Conservation (phyloP, 179 eudicot species). For the Camellia oleifera region DNA sequence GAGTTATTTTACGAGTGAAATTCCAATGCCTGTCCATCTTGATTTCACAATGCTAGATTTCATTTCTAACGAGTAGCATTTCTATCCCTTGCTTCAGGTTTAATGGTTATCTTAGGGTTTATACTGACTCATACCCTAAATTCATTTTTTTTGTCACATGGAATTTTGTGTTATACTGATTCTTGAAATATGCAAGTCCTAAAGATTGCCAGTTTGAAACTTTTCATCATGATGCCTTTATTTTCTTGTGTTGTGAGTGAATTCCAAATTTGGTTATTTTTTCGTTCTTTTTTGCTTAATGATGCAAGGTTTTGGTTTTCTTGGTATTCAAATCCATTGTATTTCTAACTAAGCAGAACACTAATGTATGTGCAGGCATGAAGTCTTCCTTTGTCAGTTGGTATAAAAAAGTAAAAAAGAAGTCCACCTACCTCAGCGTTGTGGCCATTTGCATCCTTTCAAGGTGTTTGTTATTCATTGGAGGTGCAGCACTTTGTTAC, state of each 20-base stretch:
- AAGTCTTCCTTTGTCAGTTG: too few relatives aligned
- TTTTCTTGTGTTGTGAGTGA: too few relatives aligned
- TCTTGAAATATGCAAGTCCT: too few relatives aligned
- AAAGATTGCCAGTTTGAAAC: too few relatives aligned
- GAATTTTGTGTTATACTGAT: too few relatives aligned
- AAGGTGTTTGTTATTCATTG: conserved; percentile 1
- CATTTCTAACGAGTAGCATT: neutral
- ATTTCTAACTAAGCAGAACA: conserved; percentile 2
- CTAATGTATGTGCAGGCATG: conserved; percentile 5
- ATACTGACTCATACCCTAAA: neutral
- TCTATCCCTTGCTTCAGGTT: conserved; percentile 6
- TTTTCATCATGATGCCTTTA: too few relatives aligned
- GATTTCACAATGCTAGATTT: neutral
- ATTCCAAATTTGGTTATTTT: neutral
- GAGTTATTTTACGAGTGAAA: neutral
- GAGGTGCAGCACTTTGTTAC: neutral
- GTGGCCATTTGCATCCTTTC: neutral
- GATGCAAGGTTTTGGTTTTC: too few relatives aligned
- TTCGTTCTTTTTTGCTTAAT: neutral
- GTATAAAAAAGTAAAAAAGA: too few relatives aligned
- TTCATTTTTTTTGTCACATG: neutral
- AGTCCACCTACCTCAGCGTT: neutral
- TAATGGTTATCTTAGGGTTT: neutral
- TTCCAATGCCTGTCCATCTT: neutral
- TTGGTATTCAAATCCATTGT: neutral